Evolutionary conservation across 352 stramenopile genomes (phyloP).

Genomic region (Phytophthora nicotianae): DNA sequence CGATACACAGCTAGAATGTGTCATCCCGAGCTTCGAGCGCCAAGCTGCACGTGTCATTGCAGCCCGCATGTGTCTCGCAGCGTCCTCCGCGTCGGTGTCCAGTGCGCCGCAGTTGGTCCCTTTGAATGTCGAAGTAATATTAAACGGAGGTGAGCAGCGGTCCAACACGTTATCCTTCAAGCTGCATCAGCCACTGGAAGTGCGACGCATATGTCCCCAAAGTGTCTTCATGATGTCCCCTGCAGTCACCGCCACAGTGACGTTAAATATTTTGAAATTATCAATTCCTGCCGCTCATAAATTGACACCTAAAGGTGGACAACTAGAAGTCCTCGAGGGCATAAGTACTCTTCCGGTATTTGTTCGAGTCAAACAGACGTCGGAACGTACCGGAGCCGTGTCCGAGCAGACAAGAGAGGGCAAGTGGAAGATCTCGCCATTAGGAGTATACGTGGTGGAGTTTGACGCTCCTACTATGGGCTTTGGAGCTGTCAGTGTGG

Average conservation of each 20-base stretch:
- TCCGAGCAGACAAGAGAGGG: slow-evolving; percentile 60
- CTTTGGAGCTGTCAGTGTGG: slow-evolving; percentile 52
- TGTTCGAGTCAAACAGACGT: slow-evolving; percentile 57
- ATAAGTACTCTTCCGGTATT: slow-evolving; percentile 58
- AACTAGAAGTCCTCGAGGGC: slow-evolving; percentile 36
- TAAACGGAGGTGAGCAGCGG: slow-evolving; percentile 51
- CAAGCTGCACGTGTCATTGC: slow-evolving; percentile 43
- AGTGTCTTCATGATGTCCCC: slow-evolving; percentile 61
- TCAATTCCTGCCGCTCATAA: slow-evolving; percentile 20
- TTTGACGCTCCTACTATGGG: slow-evolving; percentile 63
- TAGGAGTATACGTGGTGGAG: slow-evolving; percentile 65
- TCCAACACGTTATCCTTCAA: slow-evolving; percentile 58
- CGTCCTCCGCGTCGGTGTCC: slow-evolving; percentile 46
- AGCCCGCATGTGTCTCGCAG: slow-evolving; percentile 43
- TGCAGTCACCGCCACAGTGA: slow-evolving; percentile 42
- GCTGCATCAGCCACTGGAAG: slow-evolving; percentile 55
- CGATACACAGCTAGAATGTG: slow-evolving; percentile 66
- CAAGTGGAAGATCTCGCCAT: slow-evolving; percentile 56
- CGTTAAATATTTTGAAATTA: slow-evolving; percentile 66
- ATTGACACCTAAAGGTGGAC: slow-evolving; percentile 9
- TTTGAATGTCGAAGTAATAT: slow-evolving; percentile 60
- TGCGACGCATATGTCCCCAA: slow-evolving; percentile 59
- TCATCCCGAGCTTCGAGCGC: slow-evolving; percentile 54
- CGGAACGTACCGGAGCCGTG: slow-evolving; percentile 50
- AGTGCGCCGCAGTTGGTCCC: slow-evolving; percentile 56